These are phyloP conservation scores for Eryngium alpinum DNA, from an alignment of 140 eudicot genomes.

Conservation along the genomic window DNA sequence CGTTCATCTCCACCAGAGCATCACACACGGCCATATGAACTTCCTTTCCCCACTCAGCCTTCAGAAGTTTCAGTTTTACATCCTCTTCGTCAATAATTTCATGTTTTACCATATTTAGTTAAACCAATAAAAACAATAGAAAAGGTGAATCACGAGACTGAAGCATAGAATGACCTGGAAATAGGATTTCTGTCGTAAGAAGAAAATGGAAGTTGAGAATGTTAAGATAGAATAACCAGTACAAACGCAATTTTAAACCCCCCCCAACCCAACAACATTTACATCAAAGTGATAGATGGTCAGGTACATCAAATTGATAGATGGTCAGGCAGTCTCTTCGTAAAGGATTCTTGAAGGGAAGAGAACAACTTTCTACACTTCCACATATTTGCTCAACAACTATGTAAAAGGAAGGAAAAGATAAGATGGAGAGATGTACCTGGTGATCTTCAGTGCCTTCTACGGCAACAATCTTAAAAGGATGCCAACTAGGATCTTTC, in stretches of 20 bases:
- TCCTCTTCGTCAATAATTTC: slow-evolving; percentile 40
- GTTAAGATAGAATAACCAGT: too few species aligned
- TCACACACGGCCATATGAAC: slow-evolving; percentile 25
- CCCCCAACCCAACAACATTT: too few species aligned
- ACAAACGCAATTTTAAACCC: too few species aligned
- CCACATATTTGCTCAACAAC: too few species aligned
- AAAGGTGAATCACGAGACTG: neutral
- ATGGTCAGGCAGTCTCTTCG: neutral
- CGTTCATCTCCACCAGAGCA: slow-evolving; percentile 39
- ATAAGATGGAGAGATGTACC: slow-evolving; percentile 27
- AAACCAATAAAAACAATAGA: neutral
- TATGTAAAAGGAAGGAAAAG: too few species aligned
- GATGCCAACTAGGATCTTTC: slow-evolving; percentile 85
- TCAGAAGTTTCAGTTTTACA: neutral
- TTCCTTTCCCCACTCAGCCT: slow-evolving; percentile 18
- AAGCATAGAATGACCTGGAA: neutral
- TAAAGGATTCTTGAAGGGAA: neutral
- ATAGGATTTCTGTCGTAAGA: neutral
- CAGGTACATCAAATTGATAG: too few species aligned
- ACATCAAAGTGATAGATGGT: too few species aligned
- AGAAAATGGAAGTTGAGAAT: neutral
- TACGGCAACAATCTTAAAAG: slow-evolving; percentile 47
- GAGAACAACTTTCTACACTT: too few species aligned
- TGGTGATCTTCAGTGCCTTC: slow-evolving; percentile 17
- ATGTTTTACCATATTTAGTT: neutral